phyloP scores from a whole-genome alignment of 345 rosid genomes.

The Tarenaya hassleriana region DNA sequence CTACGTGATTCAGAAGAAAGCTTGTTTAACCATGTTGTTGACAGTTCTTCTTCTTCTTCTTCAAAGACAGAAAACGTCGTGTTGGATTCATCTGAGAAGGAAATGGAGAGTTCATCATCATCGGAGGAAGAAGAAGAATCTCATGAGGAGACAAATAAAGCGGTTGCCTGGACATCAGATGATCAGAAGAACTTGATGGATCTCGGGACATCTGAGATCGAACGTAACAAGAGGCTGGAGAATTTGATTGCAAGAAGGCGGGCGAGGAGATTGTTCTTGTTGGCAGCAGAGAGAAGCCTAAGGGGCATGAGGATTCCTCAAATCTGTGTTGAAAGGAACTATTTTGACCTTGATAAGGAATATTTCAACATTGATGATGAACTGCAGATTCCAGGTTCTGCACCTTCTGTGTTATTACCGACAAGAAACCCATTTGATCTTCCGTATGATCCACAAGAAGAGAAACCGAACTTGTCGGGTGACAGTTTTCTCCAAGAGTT shows the following conservation, averaged over 20 bases:
- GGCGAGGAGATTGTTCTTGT: conserved; percentile 44
- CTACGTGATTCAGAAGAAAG: conserved; percentile 24
- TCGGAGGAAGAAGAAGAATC: conserved; percentile 38
- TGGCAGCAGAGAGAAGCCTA: conserved; percentile 40
- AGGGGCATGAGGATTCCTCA: conserved; percentile 39
- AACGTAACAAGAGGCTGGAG: conserved; percentile 74
- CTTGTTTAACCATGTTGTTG: conserved; percentile 6
- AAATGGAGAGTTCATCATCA: conserved; percentile 21
- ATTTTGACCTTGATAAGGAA: conserved; percentile 28
- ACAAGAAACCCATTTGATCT: conserved; percentile 71
- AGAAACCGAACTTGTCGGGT: conserved; percentile 58
- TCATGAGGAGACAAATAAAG: conserved; percentile 30
- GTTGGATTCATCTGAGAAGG: conserved; percentile 23
- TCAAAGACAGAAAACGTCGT: background rate
- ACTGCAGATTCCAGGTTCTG: conserved; percentile 60
- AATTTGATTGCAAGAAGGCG: conserved; percentile 63
- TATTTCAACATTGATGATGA: conserved; percentile 29
- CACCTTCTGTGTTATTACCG: conserved; percentile 70
- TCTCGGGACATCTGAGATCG: conserved; percentile 75
- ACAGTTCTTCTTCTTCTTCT: background rate
- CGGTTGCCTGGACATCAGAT: conserved; percentile 68
- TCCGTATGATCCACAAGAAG: conserved; percentile 76
- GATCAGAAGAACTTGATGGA: conserved; percentile 86
- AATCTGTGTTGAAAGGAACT: conserved; percentile 36
- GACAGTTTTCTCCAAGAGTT: conserved; percentile 69